These are phyloP conservation scores for Saccharomyces pastorianus DNA, from an alignment of 1,139 yeast species.

Conservation along the genomic window DNA sequence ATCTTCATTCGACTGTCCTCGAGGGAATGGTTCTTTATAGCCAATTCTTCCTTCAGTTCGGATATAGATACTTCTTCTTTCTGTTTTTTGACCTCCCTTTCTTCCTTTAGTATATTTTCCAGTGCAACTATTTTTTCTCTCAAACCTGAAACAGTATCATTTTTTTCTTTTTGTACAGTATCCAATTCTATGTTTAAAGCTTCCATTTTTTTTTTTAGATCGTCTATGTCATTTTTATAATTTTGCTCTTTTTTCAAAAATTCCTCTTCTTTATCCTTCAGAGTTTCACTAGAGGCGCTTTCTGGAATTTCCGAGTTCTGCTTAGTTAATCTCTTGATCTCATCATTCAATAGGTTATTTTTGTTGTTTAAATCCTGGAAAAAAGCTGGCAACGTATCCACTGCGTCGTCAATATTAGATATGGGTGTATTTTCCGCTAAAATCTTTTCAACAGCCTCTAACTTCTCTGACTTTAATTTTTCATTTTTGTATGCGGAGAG, in stretches of 20 bases:
- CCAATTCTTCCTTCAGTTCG: background rate
- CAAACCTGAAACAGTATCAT: background rate
- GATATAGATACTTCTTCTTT: constrained; percentile 11
- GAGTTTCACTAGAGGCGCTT: background rate
- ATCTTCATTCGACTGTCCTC: background rate
- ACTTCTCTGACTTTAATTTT: constrained; percentile 56
- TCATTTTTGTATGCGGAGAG: constrained; percentile 80
- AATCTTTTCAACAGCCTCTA: constrained; percentile 60
- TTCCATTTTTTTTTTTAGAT: constrained; percentile 4
- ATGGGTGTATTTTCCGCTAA: constrained; percentile 77
- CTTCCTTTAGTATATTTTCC: constrained; percentile 7
- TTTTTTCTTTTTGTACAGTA: background rate
- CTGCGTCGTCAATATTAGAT: constrained; percentile 54
- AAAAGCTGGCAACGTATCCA: constrained; percentile 58
- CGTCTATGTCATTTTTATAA: constrained; percentile 9
- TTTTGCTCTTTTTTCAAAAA: constrained; percentile 13
- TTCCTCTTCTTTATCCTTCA: constrained; percentile 5
- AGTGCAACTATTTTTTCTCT: constrained; percentile 4
- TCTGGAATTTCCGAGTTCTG: constrained; percentile 12
- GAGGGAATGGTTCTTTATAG: background rate
- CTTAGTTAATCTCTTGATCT: constrained; percentile 32
- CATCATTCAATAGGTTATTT: constrained; percentile 43
- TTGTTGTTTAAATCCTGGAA: constrained; percentile 57
- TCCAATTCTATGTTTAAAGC: constrained; percentile 3
- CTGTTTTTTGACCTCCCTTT: constrained; percentile 18